phyloP scores from a whole-genome alignment of 495 filamentous ascomycete genomes.

The Evernia prunastri region DNA sequence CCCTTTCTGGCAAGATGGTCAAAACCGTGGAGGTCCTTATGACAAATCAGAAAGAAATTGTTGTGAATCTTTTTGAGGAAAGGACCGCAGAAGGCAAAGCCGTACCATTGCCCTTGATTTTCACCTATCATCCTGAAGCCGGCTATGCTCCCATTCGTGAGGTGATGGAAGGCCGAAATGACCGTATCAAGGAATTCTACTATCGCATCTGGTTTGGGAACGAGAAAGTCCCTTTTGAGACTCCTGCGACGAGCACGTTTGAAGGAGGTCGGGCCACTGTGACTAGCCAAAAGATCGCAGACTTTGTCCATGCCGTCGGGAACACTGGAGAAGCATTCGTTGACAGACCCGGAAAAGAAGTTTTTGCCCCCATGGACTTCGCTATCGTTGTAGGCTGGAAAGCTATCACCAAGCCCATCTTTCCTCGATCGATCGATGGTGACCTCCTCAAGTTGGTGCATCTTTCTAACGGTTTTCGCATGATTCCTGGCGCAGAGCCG shows the following conservation, averaged over 20 bases:
- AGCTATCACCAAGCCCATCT: slow-evolving; percentile 97
- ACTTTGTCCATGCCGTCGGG: slow-evolving; percentile 96
- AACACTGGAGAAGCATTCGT: slow-evolving; percentile 99
- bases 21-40: slow-evolving; percentile 81
- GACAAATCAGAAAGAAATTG: slow-evolving; percentile 67
- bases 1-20: slow-evolving; percentile 58
- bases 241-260: slow-evolving; percentile 75
- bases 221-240: slow-evolving; percentile 75
- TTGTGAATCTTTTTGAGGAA: slow-evolving; percentile 80
- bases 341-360: slow-evolving; percentile 88
- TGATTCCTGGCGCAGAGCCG: slow-evolving; percentile 92
- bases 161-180: slow-evolving; percentile 89
- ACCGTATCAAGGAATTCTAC: slow-evolving; percentile 97
- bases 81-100: slow-evolving; percentile 74
- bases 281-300: slow-evolving; percentile 85
- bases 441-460: slow-evolving; percentile 93
- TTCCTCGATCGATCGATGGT: slow-evolving; percentile 88
- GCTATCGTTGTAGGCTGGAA: slow-evolving; percentile 99
- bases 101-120: slow-evolving; percentile 72
- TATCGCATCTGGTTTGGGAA: slow-evolving; percentile 94
- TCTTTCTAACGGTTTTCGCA: slow-evolving; percentile 93
- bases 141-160: slow-evolving; percentile 94
- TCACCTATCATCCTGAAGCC: slow-evolving; percentile 87
- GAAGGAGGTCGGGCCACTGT: slow-evolving; percentile 80
- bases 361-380: slow-evolving; percentile 97